Evolutionary conservation across 352 stramenopile species (phyloP), one percentile per base, ranked within the genome.

Genomic region (Pythium folliculosum): DNA sequence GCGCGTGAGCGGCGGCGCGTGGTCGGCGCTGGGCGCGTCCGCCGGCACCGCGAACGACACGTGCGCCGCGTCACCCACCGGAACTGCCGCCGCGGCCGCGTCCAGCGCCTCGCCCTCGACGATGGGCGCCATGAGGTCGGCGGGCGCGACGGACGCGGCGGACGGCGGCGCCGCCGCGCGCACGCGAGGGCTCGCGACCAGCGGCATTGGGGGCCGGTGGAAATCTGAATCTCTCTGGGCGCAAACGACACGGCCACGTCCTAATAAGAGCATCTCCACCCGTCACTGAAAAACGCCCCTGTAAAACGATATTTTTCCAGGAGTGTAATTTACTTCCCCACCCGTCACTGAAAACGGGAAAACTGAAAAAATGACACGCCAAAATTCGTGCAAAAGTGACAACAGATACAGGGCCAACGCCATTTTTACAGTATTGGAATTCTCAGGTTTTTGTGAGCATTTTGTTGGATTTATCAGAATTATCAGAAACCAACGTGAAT

Each of bases 1-100:
- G 35, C 72, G 59, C 16, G 81, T 87, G 27, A 91, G 77, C 51
- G 58, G 61, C 22, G 75, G 40, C 32, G 71, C 48, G n/a, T 68
- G 22, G 10, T 51, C 30, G 44, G 54, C 51, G 25, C 13, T 40
- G 25, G 30, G 21, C 23, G 60, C 64, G 43, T 59, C 51, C 21
- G 40, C 38, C 47, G 48, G 35, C 17, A 58, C 57, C 13, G 45
- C 63, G 51, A 57, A 64, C 49, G 64, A 52, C 40, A 61, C 64
- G 10, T 45, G 48, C 25, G 54, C 22, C 35, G 45, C 47, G 21
- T 13, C n/a, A n/a, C n/a, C n/a, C n/a, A n/a, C n/a, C n/a, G n/a
- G n/a, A n/a, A n/a, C n/a, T n/a, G n/a, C 44, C 9, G 17, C 66
- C 19, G 40, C 30, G 10, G 21, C 60, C 17, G n/a, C 50, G n/a